Conservation (phyloP, 257 asterid genomes). For the Lycium ferocissimum region DNA sequence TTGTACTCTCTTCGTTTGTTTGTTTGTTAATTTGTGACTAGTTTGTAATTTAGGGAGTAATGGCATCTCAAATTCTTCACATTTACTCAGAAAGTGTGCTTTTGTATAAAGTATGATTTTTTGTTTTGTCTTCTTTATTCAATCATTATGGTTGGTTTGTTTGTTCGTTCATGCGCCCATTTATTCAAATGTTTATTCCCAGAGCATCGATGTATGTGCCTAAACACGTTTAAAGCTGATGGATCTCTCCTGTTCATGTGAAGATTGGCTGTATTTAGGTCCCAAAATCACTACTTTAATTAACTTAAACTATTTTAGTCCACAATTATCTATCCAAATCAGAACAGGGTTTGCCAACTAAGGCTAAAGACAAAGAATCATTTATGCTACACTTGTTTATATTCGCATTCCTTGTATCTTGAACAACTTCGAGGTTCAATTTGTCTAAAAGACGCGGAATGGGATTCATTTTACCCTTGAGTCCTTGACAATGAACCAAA, state of each 20-base stretch:
- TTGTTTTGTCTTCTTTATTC: not conserved
- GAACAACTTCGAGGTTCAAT: not conserved
- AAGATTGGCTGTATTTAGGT: constrained; percentile 16
- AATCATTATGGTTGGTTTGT: not conserved
- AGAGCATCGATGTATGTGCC: not conserved
- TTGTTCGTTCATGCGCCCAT: not conserved
- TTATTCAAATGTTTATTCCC: not conserved
- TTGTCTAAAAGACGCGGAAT: not conserved
- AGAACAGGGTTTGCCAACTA: not conserved
- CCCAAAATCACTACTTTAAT: not conserved
- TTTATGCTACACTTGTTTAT: not conserved
- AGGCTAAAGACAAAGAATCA: not conserved
- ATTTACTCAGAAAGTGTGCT: constrained; percentile 27
- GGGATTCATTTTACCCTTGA: not conserved
- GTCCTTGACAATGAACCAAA: not conserved
- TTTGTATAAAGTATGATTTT: constrained; percentile 24
- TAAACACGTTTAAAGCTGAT: constrained; percentile 28
- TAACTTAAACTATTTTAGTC: not conserved
- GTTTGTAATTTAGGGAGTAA: constrained; percentile 35
- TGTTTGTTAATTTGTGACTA: constrained; percentile 31
- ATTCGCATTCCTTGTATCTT: not conserved
- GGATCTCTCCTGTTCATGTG: constrained; percentile 18
- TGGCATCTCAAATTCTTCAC: not conserved
- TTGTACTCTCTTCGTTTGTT: not conserved
- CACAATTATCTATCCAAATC: constrained; percentile 19